These are phyloP conservation scores for Mollisia scopiformis DNA, from an alignment of 2,329 filamentous ascomycete genomes.

Conservation along the genomic window DNA sequence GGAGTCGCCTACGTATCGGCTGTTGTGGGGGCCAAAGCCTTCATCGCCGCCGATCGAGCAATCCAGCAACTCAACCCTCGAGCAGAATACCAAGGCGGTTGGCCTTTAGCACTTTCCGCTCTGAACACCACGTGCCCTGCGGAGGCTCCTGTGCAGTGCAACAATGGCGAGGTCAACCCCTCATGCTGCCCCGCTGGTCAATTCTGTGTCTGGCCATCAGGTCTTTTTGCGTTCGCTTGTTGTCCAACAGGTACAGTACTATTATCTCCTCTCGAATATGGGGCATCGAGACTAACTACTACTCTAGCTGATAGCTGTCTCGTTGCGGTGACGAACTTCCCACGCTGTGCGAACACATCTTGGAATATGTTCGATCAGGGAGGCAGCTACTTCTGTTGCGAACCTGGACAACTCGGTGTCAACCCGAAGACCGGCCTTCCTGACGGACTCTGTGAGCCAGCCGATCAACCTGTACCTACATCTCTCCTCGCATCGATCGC, in stretches of 20 bases:
- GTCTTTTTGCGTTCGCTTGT: conserved; percentile 10
- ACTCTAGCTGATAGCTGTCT: conserved; percentile 8
- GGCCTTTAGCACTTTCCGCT: conserved; percentile 11
- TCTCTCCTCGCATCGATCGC: conserved; percentile 14
- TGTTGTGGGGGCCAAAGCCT: background rate
- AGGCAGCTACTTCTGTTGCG: conserved; percentile 12
- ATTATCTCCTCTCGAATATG: background rate
- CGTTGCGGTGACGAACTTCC: conserved; percentile 15
- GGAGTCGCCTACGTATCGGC: background rate
- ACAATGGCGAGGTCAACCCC: background rate
- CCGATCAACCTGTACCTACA: conserved; percentile 13
- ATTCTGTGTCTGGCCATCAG: conserved; percentile 5
- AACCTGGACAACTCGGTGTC: conserved; percentile 9
- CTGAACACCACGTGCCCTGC: conserved; percentile 7
- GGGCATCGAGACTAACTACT: background rate
- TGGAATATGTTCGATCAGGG: conserved; percentile 16
- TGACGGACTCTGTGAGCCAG: conserved; percentile 15
- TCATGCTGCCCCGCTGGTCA: conserved; percentile 15
- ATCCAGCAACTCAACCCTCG: conserved; percentile 9
- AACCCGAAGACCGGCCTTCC: background rate
- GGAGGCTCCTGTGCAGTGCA: conserved; percentile 1
- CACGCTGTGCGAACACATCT: conserved; percentile 12
- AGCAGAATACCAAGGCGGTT: conserved; percentile 15
- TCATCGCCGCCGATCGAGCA: background rate
- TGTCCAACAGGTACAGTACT: conserved; percentile 14